A percentile compares a stretch with the other conserved stretches of the same genome.
These are phyloP conservation scores for Boletellus deceptivus DNA, from an alignment of 1,284 basidiomycete genomes.

Conservation along the genomic window DNA sequence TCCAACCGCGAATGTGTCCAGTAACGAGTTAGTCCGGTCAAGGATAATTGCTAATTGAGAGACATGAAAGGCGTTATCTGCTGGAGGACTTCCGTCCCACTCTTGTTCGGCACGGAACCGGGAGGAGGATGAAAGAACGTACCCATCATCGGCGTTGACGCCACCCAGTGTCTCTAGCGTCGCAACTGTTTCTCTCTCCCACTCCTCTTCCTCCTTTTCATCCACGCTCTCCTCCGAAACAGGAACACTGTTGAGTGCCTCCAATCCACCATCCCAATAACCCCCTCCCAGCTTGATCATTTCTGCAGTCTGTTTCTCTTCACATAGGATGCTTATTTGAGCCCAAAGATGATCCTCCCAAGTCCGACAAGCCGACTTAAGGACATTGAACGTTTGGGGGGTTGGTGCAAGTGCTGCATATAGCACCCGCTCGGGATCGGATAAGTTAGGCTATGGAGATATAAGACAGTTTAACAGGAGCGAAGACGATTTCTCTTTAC, in stretches of 20 bases:
- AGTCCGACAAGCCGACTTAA: conserved; percentile 77
- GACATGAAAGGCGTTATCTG: conserved; percentile 82
- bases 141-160: conserved; percentile 62
- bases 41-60: conserved; percentile 87
- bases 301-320: conserved; percentile 71
- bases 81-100: conserved; percentile 47
- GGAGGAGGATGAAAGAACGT: conserved; percentile 3
- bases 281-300: conserved; percentile 52
- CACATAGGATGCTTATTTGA: conserved; percentile 81
- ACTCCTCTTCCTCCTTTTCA: conserved; percentile 56
- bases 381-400: conserved; percentile 69
- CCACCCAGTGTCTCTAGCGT: conserved; percentile 53
- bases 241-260: conserved; percentile 39
- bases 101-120: conserved; percentile 1
- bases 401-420: conserved; percentile 88
- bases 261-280: conserved; percentile 62
- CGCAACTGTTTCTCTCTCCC: conserved; percentile 57
- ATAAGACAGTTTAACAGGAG: conserved; percentile 8
- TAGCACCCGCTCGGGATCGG: conserved; percentile 76
- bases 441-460: conserved; percentile 55
- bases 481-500: conserved; percentile 43
- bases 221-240: conserved; percentile 34
- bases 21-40: conserved; percentile 62
- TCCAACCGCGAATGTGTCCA: conserved; percentile 71
- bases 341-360: conserved; percentile 99